Percentiles rank a stretch among this genome's conserved stretches.
Evolutionary conservation across 495 filamentous ascomycete species (phyloP).

Genomic region (Immersiella caudata): DNA sequence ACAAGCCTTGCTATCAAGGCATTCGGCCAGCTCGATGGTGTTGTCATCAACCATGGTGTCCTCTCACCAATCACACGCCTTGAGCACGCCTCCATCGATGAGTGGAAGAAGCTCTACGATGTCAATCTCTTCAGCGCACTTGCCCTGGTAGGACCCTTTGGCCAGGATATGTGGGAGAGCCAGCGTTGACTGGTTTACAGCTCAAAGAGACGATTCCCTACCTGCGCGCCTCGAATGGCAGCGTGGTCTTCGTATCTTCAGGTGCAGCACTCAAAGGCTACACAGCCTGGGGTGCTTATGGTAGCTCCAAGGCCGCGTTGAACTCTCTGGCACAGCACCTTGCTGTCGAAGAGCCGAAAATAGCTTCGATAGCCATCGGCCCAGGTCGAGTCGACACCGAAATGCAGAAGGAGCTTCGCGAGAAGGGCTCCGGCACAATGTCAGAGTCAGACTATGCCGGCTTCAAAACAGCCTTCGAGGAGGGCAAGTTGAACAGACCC

Average conservation of each 20-base stretch:
- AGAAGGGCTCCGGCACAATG: slow-evolving; percentile 66
- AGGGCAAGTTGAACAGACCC: slow-evolving; percentile 72
- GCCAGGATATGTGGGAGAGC: neutral
- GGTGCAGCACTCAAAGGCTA: slow-evolving; percentile 72
- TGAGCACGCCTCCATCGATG: slow-evolving; percentile 61
- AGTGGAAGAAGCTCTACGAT: slow-evolving; percentile 78
- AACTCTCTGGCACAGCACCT: slow-evolving; percentile 78
- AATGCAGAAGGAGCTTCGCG: slow-evolving; percentile 85
- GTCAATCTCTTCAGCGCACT: slow-evolving; percentile 83
- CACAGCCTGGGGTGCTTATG: slow-evolving; percentile 76
- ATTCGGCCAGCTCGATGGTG: slow-evolving; percentile 75
- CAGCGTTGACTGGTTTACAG: slow-evolving; percentile 45
- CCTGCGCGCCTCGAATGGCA: slow-evolving; percentile 68
- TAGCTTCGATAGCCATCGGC: slow-evolving; percentile 69
- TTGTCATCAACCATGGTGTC: slow-evolving; percentile 87
- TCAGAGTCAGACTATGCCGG: slow-evolving; percentile 64
- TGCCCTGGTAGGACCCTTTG: slow-evolving; percentile 62
- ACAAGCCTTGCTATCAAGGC: slow-evolving; percentile 63
- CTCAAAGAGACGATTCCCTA: slow-evolving; percentile 72
- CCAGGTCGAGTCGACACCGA: slow-evolving; percentile 91
- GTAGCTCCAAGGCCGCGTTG: slow-evolving; percentile 83
- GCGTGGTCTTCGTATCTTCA: slow-evolving; percentile 74
- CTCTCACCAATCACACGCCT: slow-evolving; percentile 77
- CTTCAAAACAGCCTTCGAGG: slow-evolving; percentile 67
- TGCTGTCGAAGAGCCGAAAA: slow-evolving; percentile 75